Evolutionary conservation across 2,329 filamentous ascomycete species (phyloP), one percentile per base, ranked within the genome.

Genomic region (Pezicula rhizophila): DNA sequence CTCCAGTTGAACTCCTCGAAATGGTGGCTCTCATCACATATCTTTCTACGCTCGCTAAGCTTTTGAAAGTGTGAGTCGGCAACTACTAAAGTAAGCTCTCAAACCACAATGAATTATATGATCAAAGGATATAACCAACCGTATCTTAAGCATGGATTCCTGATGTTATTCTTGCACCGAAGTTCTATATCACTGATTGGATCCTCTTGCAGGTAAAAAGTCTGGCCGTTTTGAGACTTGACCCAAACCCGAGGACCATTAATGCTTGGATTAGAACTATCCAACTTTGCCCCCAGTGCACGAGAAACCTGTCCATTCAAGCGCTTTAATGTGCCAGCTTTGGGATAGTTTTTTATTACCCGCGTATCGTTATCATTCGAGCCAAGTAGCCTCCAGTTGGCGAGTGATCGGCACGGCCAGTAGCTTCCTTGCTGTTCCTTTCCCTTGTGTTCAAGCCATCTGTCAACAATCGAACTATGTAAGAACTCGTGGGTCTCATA

Each of bases 111-210:
- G 6, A 23, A 5, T 23, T 7, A 5, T 23, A 23, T 5, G 6
- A 5, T 23, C 23, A 23, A 23, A 4, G 23, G 23, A 23, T 23
- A 1, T 7, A 7, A 42, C 39, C 1, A 20, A 42, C 39, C 39
- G 14, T 18, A 20, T 20, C 11, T 25, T 18, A 20, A 20, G 8
- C 6, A n/a, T 8, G 39, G 17, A 25, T 20, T 42, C 17, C 39
- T 17, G 39, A 42, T 42, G 17, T 42, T 42, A n/a, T 42, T 42
- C 39, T 42, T 42, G 39, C 18, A 42, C 6, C 39, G 39, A 18
- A 20, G 7, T 8, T 42, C 39, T 20, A 42, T 12, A 8, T 42
- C 8, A 14, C 8, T 20, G 8, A 14, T 17, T 25, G 3, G 17
- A 18, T 18, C 20, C 39, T 42, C 17, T 12, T 7, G 14, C 39